Conservation (phyloP, 163 green algal genomes). For the Coccomyxa subellipsoidea region DNA sequence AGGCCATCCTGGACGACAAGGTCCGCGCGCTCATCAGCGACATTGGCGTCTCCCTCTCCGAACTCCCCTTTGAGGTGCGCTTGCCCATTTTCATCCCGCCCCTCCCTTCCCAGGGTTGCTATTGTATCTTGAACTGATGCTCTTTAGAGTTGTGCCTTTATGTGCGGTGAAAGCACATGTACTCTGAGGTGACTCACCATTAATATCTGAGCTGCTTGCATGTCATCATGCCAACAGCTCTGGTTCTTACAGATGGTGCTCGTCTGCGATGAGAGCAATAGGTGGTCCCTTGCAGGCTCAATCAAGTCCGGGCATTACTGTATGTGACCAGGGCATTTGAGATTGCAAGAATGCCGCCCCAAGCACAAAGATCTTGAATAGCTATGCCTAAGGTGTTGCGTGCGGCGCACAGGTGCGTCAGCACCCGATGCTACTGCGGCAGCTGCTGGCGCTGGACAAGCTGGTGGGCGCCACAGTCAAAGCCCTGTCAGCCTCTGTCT, state of each 20-base stretch:
- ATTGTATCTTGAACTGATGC: too few relatives aligned
- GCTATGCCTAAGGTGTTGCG: too few relatives aligned
- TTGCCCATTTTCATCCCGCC: not conserved
- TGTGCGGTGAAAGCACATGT: not conserved
- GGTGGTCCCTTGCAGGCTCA: too few relatives aligned
- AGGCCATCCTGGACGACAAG: constrained; percentile 80
- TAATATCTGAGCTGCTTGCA: too few relatives aligned
- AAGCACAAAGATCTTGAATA: not conserved
- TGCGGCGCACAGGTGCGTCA: constrained; percentile 7
- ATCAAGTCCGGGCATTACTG: too few relatives aligned
- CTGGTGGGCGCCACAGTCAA: constrained; percentile 43
- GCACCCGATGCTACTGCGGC: constrained; percentile 24
- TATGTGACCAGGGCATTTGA: too few relatives aligned
- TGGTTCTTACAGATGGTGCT: too few relatives aligned
- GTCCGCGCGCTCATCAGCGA: constrained; percentile 61
- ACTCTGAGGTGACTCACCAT: too few relatives aligned
- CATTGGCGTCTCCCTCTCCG: constrained; percentile 37
- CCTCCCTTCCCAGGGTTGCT: too few relatives aligned
- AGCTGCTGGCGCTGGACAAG: constrained; percentile 44
- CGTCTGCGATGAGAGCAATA: too few relatives aligned
- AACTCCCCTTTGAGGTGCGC: constrained; percentile 13
- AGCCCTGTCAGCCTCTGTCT: constrained; percentile 28
- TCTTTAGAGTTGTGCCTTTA: not conserved
- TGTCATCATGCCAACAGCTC: too few relatives aligned
- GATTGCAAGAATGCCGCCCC: too few relatives aligned